Conservation (phyloP, 1,139 yeast genomes). For the Diutina siamensis region DNA sequence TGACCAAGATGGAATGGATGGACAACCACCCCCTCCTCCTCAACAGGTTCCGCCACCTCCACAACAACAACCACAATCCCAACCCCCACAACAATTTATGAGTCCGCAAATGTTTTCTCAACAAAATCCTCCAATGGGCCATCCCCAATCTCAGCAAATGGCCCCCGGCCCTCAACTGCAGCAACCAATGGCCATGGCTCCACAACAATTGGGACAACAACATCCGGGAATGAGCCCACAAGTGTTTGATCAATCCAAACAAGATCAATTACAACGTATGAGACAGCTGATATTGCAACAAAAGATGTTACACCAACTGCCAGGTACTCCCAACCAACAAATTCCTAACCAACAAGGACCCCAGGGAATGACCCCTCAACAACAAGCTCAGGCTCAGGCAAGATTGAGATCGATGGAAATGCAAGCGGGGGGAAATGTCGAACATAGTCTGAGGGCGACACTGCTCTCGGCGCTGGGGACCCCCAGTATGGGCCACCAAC, state of each 20-base stretch:
- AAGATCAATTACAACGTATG: background rate
- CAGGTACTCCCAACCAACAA: background rate
- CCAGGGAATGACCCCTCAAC: background rate
- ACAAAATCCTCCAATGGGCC: background rate
- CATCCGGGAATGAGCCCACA: background rate
- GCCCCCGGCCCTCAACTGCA: background rate
- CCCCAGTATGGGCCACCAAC: background rate
- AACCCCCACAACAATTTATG: background rate
- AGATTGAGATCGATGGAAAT: background rate
- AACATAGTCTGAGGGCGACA: background rate
- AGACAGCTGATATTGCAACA: constrained; percentile 5
- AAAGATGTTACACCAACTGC: background rate
- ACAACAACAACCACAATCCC: background rate
- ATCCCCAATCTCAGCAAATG: background rate
- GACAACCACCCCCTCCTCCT: background rate
- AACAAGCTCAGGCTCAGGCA: background rate
- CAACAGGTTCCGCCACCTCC: background rate
- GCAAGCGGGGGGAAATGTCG: background rate
- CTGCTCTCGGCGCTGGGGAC: background rate
- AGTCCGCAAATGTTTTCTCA: constrained; percentile 2
- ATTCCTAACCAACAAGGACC: background rate
- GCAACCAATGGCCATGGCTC: constrained; percentile 7
- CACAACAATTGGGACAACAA: background rate
- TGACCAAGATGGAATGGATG: constrained; percentile 12
- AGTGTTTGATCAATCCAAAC: background rate